Base-by-base conservation (phyloP, 805 yeast genomes). In the Wickerhamomyces rabaulensis region DNA sequence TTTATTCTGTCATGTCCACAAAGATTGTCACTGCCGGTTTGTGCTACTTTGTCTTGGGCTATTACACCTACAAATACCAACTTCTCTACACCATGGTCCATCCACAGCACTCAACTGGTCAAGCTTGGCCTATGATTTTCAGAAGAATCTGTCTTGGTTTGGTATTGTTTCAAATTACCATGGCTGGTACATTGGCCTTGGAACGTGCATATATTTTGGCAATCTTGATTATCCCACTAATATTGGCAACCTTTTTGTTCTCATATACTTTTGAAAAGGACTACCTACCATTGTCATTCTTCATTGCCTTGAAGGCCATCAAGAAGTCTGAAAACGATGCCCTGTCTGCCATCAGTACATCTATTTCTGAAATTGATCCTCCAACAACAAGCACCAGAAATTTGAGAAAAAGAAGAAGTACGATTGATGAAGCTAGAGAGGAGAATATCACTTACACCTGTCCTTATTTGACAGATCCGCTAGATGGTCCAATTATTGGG, bases 61-160 rank as follows among this genome's bases (percentile, higher is more conserved):
- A 81, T 64, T 84, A 82, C 62, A 96, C 91, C 9, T 89, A 82
- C 75, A 92, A 92, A 66, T 92, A 91, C 63, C 97, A 90, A 65
- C 71, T 92, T 49, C 70, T 94, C 53, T 92, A 88, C 63, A 85
- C 96, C 0, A 84, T 94, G 70, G 90, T 89, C 27, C 98, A 94
- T 64, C 91, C 95, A 9, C 97, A 95, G 35, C 98, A 94, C 66
- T 90, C 97, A 0, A 94, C 97, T 0, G 99, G 98, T 1, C 87
- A 86, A 61, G 95, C 92, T 1, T 92, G 97, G 98, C 96, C 97
- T 0, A 70, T 90, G 42, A 82, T 92, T 2, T 85, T 87, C 59
- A 74, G 96, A 56, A 74, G 99, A 54, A 80, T 91, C 1, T 79
- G 87, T 46, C 61, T 89, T 48, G 98, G 98, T 0, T 66, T 92